Percentiles rank a stretch among this genome's conserved stretches.
These are phyloP conservation scores for Sechiopsis laciniata DNA, from an alignment of 306 rosid species.

Conservation along the genomic window DNA sequence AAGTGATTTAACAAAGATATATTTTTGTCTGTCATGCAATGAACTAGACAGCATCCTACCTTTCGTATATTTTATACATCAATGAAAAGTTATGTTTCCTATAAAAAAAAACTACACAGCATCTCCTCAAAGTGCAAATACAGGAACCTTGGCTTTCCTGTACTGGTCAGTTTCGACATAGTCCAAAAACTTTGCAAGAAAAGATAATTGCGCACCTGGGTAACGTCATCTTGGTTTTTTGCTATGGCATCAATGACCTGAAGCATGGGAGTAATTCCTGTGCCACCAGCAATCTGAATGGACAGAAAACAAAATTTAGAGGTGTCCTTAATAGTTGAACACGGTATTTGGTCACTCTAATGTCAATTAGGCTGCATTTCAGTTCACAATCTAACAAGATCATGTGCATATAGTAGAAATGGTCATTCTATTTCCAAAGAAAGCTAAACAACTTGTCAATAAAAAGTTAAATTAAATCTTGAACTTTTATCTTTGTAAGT, in stretches of 20 bases:
- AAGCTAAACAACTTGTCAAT: background rate
- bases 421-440: conserved; percentile 4
- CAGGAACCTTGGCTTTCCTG: conserved; percentile 3
- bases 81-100: too few relatives aligned
- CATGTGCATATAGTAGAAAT: conserved; percentile 5
- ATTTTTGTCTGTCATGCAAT: conserved; percentile 1
- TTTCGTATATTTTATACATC: too few relatives aligned
- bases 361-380: background rate
- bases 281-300: conserved; percentile 85
- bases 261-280: conserved; percentile 98
- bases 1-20: conserved; percentile 6
- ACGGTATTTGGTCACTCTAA: background rate
- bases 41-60: conserved; percentile 1
- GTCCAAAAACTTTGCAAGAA: background rate
- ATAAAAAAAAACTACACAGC: too few relatives aligned
- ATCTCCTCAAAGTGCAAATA: background rate
- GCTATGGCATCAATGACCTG: conserved; percentile 90
- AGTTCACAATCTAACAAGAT: background rate
- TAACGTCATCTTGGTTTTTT: conserved; percentile 84
- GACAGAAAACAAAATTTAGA: conserved; percentile 23
- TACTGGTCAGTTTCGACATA: background rate
- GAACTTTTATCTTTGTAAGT: background rate
- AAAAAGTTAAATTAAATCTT: background rate
- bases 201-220: conserved; percentile 58
- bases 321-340: background rate